Percentiles rank a stretch among this genome's conserved stretches.
phyloP scores from a whole-genome alignment of 768 basidiomycete genomes.

The Porpolomopsis calyptriformis region DNA sequence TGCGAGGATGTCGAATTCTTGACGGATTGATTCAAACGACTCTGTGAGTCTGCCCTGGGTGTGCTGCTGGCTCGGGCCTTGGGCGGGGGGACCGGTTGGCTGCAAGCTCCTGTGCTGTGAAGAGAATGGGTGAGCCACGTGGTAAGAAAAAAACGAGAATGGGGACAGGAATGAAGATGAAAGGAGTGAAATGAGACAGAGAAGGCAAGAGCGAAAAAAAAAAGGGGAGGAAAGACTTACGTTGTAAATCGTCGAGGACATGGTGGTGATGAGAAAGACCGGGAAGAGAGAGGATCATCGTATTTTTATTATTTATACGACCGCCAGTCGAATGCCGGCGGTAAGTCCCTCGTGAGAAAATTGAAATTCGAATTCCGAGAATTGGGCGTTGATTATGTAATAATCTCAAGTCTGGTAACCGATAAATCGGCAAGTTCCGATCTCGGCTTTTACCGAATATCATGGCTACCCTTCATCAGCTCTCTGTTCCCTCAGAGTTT shows the following conservation, averaged over 20 bases:
- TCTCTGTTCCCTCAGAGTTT: conserved; percentile 36
- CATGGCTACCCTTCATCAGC: conserved; percentile 21
- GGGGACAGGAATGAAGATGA: not conserved
- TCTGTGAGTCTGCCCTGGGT: conserved; percentile 52
- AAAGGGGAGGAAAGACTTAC: conserved; percentile 11
- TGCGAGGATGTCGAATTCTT: conserved; percentile 72
- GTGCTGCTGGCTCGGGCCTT: conserved; percentile 29
- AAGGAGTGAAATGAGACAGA: too few relatives aligned
- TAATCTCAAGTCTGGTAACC: too few relatives aligned
- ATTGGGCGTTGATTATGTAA: not conserved
- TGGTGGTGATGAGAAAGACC: conserved; percentile 8
- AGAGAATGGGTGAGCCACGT: conserved; percentile 3
- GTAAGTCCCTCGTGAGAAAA: conserved; percentile 4
- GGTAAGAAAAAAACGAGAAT: conserved; percentile 1
- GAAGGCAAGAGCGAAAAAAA: not conserved
- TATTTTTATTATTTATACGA: conserved; percentile 5
- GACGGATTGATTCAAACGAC: conserved; percentile 68
- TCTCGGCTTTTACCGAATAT: not conserved
- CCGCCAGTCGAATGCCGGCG: conserved; percentile 1
- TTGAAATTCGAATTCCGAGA: not conserved
- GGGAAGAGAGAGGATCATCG: conserved; percentile 4
- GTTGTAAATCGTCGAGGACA: conserved; percentile 22
- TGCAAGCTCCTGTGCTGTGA: conserved; percentile 44
- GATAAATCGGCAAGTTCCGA: not conserved
- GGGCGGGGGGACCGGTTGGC: conserved; percentile 37